A percentile compares a stretch with the other conserved stretches of the same genome.
Evolutionary conservation across 148 eudicot species (phyloP).

Genomic region (Bassia scoparia): DNA sequence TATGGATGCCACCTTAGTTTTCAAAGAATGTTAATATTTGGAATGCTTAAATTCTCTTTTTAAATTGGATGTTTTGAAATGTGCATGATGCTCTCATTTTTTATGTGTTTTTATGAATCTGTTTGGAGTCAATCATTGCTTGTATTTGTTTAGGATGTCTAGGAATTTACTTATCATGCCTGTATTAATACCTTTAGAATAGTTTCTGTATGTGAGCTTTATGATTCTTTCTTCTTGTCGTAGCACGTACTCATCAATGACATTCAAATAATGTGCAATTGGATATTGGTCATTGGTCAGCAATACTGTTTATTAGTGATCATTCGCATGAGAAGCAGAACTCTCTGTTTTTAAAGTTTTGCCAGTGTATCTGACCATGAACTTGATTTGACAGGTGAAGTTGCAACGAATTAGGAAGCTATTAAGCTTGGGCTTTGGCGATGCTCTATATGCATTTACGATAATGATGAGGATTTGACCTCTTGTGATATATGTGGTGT

Average conservation of each 20-base stretch:
- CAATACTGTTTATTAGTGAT: neutral
- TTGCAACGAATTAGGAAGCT: conserved; percentile 32
- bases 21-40: too few relatives aligned
- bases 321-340: neutral
- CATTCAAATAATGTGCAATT: neutral
- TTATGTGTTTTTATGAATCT: too few relatives aligned
- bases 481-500: conserved; percentile 92
- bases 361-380: neutral
- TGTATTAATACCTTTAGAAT: neutral
- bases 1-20: too few relatives aligned
- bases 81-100: too few relatives aligned
- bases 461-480: conserved; percentile 73
- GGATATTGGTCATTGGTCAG: neutral
- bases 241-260: neutral
- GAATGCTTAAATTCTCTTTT: too few relatives aligned
- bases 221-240: neutral
- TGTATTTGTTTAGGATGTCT: too few relatives aligned
- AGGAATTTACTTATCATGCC: neutral
- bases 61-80: too few relatives aligned
- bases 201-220: neutral
- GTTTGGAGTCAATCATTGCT: too few relatives aligned
- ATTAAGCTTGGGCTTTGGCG: conserved; percentile 57
- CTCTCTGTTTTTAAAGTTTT: neutral
- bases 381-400: conserved; percentile 37
- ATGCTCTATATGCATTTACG: conserved; percentile 85